Evolutionary conservation across 2,329 filamentous ascomycete species (phyloP).

Genomic region (Lojkania enalia): DNA sequence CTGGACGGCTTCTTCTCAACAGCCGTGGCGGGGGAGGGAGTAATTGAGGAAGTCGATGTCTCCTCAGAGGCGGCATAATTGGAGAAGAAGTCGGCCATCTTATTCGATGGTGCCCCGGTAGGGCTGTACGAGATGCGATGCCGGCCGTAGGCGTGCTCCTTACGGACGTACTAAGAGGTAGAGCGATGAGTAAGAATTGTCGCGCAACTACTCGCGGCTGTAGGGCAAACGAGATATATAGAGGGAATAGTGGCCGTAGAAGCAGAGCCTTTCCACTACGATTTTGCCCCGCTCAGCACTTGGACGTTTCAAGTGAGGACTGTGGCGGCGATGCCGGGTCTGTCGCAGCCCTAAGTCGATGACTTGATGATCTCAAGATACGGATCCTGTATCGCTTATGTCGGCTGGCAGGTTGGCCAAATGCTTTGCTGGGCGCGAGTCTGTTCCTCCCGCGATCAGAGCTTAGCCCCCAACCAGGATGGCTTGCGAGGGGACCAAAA

Average conservation of each 20-base stretch:
- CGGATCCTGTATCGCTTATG: neutral
- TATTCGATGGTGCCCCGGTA: neutral
- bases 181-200: slow-evolving; percentile 2
- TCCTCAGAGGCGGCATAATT: slow-evolving; percentile 11
- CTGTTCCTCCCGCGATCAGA: neutral
- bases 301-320: neutral
- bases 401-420: neutral
- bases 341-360: neutral
- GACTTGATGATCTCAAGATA: neutral
- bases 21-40: slow-evolving; percentile 7
- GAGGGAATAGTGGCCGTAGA: neutral
- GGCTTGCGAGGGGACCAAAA: neutral
- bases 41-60: neutral
- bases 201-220: neutral
- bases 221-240: neutral
- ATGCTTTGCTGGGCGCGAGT: neutral
- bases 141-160: slow-evolving; percentile 5
- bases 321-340: neutral
- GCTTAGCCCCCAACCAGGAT: neutral
- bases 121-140: neutral
- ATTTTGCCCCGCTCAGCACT: neutral
- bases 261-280: neutral
- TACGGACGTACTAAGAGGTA: slow-evolving; percentile 7
- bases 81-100: slow-evolving; percentile 15
- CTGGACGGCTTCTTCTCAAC: slow-evolving; percentile 22